Conservation (phyloP, 306 rosid genomes). For the Leucaena leucocephala region DNA sequence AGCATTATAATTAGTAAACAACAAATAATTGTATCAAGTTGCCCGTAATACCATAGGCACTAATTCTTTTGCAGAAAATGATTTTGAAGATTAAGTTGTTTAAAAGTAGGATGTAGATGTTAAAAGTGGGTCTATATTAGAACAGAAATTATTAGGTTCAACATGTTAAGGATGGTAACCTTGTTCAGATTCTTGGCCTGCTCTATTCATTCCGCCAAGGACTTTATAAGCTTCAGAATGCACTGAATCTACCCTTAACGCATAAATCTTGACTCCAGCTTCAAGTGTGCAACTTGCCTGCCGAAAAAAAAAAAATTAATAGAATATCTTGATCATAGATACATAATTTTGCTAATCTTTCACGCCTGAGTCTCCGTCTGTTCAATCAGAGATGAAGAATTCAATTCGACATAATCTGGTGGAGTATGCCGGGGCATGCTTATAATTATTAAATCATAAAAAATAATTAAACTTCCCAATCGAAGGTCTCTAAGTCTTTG, state of each 20-base stretch:
- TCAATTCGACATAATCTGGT: conserved; percentile 12
- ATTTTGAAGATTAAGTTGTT: neutral
- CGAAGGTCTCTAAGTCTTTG: neutral
- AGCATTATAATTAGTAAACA: conserved; percentile 36
- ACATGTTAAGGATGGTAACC: conserved; percentile 50
- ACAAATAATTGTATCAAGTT: neutral
- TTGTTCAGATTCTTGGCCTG: conserved; percentile 83
- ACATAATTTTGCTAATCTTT: conserved; percentile 18
- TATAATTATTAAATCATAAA: neutral
- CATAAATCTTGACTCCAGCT: conserved; percentile 94
- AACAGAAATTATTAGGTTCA: conserved; percentile 6
- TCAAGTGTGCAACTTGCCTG: conserved; percentile 98
- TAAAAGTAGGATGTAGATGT: neutral
- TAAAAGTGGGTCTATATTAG: neutral
- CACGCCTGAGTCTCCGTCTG: conserved; percentile 3
- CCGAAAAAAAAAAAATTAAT: conserved; percentile 23
- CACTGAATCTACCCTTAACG: conserved; percentile 90
- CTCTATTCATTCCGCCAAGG: conserved; percentile 97
- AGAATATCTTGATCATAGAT: conserved; percentile 15
- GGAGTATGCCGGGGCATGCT: neutral
- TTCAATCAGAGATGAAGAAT: conserved; percentile 26
- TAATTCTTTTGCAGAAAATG: neutral
- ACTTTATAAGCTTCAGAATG: conserved; percentile 98
- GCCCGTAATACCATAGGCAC: neutral
- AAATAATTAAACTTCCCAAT: conserved; percentile 24